These are phyloP conservation scores for Boletus hoseneyae DNA, from an alignment of 1,284 basidiomycete genomes.

Conservation along the genomic window DNA sequence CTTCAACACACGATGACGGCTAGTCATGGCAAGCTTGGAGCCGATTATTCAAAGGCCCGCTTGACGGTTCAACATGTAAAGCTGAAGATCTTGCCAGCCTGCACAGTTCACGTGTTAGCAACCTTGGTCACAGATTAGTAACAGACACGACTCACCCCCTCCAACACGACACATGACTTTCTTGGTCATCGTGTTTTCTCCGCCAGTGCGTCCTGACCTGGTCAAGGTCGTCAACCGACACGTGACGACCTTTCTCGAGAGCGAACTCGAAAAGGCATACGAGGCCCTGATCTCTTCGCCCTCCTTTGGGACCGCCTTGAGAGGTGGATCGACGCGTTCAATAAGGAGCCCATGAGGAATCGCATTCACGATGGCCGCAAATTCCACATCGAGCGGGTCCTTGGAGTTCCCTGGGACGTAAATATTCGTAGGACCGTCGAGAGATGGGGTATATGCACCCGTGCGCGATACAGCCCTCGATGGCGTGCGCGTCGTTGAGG, in stretches of 20 bases:
- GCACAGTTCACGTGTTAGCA: slow-evolving; percentile 12
- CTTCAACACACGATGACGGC: not conserved
- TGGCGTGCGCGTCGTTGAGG: slow-evolving; percentile 47
- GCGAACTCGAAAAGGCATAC: slow-evolving; percentile 73
- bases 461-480: slow-evolving; percentile 66
- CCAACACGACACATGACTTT: slow-evolving; percentile 87
- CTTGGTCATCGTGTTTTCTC: slow-evolving; percentile 51
- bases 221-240: slow-evolving; percentile 78
- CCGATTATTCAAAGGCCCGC: slow-evolving; percentile 35
- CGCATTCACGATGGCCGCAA: slow-evolving; percentile 72
- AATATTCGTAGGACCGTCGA: slow-evolving; percentile 51
- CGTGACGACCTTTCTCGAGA: slow-evolving; percentile 70
- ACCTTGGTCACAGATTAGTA: slow-evolving; percentile 1
- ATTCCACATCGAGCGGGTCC: slow-evolving; percentile 80
- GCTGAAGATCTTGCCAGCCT: slow-evolving; percentile 85
- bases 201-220: slow-evolving; percentile 50
- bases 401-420: slow-evolving; percentile 69
- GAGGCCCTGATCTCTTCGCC: slow-evolving; percentile 79
- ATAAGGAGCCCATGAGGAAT: slow-evolving; percentile 72
- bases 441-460: slow-evolving; percentile 56
- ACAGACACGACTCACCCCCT: slow-evolving; percentile 53
- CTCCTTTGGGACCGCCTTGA: slow-evolving; percentile 61
- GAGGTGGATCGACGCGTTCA: slow-evolving; percentile 75
- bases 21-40: not conserved
- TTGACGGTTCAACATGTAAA: slow-evolving; percentile 75